Percentiles rank a stretch among this genome's conserved stretches.
phyloP scores from a whole-genome alignment of 2,329 filamentous ascomycete genomes.

The Pseudogymnoascus pannorum region DNA sequence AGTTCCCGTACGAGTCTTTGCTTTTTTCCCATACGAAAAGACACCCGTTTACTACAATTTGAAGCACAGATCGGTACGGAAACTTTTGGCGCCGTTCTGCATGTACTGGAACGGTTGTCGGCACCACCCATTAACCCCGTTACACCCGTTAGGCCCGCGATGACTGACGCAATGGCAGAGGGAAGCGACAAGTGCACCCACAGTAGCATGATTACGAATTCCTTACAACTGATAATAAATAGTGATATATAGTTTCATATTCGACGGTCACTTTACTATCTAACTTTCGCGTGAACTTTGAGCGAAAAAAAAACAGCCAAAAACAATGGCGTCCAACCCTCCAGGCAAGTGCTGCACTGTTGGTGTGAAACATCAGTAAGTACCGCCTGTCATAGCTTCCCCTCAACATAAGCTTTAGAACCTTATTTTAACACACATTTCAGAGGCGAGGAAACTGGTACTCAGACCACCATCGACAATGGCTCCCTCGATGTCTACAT shows the following conservation, averaged over 20 bases:
- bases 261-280: not conserved
- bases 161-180: too few species aligned
- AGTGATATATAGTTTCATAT: not conserved
- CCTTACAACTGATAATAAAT: not conserved
- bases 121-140: too few species aligned
- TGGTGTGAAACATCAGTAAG: constrained; percentile 29
- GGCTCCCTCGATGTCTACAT: constrained; percentile 26
- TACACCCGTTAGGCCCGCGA: too few species aligned
- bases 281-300: constrained; percentile 1
- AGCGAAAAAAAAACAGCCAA: not conserved
- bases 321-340: constrained; percentile 28
- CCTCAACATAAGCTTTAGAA: constrained; percentile 4
- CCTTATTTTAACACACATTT: not conserved
- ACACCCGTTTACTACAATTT: too few species aligned
- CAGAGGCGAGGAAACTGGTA: constrained; percentile 26
- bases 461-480: constrained; percentile 22
- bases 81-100: too few species aligned
- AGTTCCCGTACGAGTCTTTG: too few species aligned
- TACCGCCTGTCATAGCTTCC: not conserved
- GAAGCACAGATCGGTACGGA: too few species aligned
- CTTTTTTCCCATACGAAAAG: too few species aligned
- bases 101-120: too few species aligned
- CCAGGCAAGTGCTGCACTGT: constrained; percentile 28
- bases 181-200: not conserved
- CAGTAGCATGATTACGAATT: not conserved